Percentiles rank a stretch among this genome's conserved stretches.
Evolutionary conservation across 805 yeast species (phyloP).

Genomic region (Cyberlindnera veronae): DNA sequence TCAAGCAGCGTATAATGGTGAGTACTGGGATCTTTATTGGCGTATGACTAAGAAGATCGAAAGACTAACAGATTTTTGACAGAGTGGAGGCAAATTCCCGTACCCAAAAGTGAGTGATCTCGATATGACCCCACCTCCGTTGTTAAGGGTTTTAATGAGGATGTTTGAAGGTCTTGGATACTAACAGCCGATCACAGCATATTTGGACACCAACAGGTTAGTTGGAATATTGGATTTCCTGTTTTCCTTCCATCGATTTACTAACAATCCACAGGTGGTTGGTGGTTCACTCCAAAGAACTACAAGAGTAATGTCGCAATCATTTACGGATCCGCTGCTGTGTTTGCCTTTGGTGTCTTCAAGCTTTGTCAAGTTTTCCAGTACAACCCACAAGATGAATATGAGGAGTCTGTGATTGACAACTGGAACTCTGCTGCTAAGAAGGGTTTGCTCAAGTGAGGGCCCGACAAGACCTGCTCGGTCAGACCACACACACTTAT

Average conservation of each 20-base stretch:
- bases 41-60: no score
- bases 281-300: constrained; percentile 28
- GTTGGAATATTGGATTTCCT: no score
- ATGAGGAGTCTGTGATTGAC: constrained; percentile 20
- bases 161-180: background rate
- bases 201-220: constrained; percentile 29
- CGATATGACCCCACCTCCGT: background rate
- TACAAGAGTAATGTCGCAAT: constrained; percentile 19
- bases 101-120: constrained; percentile 23
- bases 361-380: constrained; percentile 17
- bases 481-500: background rate
- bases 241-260: no score
- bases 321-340: constrained; percentile 13
- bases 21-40: no score
- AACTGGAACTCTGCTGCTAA: constrained; percentile 25
- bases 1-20: no score
- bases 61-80: background rate
- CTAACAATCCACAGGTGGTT: constrained; percentile 22
- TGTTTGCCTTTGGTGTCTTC: constrained; percentile 19
- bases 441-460: constrained; percentile 11
- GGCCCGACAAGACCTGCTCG: background rate
- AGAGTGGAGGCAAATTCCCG: constrained; percentile 25
- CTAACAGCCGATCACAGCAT: constrained; percentile 18
- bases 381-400: constrained; percentile 19
- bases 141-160: background rate